Evolutionary conservation across 805 yeast genomes (phyloP).

Genomic region (Brettanomyces naardenensis): DNA sequence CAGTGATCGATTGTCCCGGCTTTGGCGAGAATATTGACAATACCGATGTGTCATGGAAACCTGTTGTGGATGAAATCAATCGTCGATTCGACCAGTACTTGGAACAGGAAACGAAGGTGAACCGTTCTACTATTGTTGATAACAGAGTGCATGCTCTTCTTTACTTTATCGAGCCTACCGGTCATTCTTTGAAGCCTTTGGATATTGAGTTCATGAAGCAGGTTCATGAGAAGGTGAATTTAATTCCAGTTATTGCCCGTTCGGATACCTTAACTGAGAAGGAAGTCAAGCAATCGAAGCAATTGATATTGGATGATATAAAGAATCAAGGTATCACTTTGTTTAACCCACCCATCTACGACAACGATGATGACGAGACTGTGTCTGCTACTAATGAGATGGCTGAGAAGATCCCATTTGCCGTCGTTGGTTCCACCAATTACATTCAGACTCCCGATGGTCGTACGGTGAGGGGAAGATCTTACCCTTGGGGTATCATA

Average conservation of each 20-base stretch:
- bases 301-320: slow-evolving; percentile 71
- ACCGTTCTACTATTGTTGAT: slow-evolving; percentile 65
- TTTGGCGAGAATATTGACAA: slow-evolving; percentile 88
- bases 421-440: slow-evolving; percentile 84
- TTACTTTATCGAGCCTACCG: slow-evolving; percentile 95
- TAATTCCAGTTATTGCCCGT: slow-evolving; percentile 92
- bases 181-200: slow-evolving; percentile 82
- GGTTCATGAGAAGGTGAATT: slow-evolving; percentile 84
- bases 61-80: slow-evolving; percentile 85
- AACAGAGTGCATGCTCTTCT: slow-evolving; percentile 87
- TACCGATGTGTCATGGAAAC: slow-evolving; percentile 66
- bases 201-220: slow-evolving; percentile 84
- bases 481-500: slow-evolving; percentile 94
- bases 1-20: slow-evolving; percentile 86
- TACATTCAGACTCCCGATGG: slow-evolving; percentile 69
- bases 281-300: slow-evolving; percentile 72
- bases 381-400: slow-evolving; percentile 56
- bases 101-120: slow-evolving; percentile 81
- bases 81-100: slow-evolving; percentile 78
- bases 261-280: slow-evolving; percentile 88
- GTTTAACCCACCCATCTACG: slow-evolving; percentile 72
- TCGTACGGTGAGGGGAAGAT: slow-evolving; percentile 77
- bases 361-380: slow-evolving; percentile 76
- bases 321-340: slow-evolving; percentile 62
- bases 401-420: slow-evolving; percentile 75